Conservation (phyloP, 2,329 filamentous ascomycete species). For the Aspergillus caelatus region DNA sequence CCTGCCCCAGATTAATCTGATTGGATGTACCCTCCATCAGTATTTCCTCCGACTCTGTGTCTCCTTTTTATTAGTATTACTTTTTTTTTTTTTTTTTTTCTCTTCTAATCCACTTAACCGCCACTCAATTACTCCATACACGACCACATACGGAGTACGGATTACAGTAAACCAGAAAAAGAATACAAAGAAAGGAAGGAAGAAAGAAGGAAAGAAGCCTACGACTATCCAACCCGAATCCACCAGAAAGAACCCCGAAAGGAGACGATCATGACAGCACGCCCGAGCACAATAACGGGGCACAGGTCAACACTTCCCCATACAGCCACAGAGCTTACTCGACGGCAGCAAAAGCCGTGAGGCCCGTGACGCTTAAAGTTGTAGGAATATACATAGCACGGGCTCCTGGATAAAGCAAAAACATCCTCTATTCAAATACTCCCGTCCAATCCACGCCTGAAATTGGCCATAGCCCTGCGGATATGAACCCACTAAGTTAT, state of each 20-base stretch:
- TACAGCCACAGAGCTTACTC: not conserved
- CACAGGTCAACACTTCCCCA: not conserved
- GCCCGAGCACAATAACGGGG: not conserved
- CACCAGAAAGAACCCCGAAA: not conserved
- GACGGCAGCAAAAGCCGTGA: not conserved
- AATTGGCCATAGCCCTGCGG: not conserved
- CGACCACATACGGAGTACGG: not conserved
- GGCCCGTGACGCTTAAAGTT: not conserved
- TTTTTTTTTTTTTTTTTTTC: not conserved
- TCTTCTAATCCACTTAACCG: not conserved
- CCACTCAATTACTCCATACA: not conserved
- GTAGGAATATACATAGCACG: not conserved
- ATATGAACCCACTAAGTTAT: not conserved
- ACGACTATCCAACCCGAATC: not conserved
- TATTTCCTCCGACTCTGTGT: not conserved
- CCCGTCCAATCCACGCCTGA: too few relatives aligned
- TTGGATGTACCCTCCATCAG: not conserved
- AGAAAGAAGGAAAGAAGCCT: not conserved
- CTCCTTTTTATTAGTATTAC: not conserved
- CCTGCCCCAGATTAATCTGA: not conserved
- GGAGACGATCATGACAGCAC: not conserved
- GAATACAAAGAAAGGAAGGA: too few relatives aligned
- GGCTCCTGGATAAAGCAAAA: too few relatives aligned
- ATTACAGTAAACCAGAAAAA: not conserved
- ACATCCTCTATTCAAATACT: too few relatives aligned